Conservation (phyloP, 345 rosid species). For the Geranium brycei region DNA sequence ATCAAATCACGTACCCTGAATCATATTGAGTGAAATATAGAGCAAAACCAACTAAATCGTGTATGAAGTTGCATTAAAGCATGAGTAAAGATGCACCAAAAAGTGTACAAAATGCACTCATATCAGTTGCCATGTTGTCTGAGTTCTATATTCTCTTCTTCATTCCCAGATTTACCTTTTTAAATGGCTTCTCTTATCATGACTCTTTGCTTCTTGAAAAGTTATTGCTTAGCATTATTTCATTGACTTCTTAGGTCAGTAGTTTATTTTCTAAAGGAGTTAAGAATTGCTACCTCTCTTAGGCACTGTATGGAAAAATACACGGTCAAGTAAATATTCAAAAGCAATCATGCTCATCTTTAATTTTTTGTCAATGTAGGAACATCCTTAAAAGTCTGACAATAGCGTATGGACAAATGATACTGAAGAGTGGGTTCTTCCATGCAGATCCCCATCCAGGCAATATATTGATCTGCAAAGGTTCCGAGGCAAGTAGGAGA, state of each 20-base stretch:
- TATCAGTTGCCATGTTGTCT: background rate
- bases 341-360: constrained; percentile 2
- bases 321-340: too few relatives aligned
- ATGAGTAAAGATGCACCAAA: too few relatives aligned
- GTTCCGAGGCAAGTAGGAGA: constrained; percentile 61
- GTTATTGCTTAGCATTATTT: too few relatives aligned
- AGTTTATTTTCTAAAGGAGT: too few relatives aligned
- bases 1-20: too few relatives aligned
- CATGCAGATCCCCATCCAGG: constrained; percentile 99
- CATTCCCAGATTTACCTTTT: background rate
- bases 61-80: too few relatives aligned
- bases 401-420: constrained; percentile 87
- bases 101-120: too few relatives aligned
- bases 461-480: constrained; percentile 79
- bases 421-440: constrained; percentile 88
- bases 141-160: background rate
- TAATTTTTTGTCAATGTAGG: constrained; percentile 28
- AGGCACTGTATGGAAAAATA: too few relatives aligned
- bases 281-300: too few relatives aligned
- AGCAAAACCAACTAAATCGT: too few relatives aligned
- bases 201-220: background rate
- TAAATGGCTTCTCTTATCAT: constrained; percentile 1
- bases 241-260: too few relatives aligned
- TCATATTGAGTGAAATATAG: too few relatives aligned
- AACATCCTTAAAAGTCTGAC: constrained; percentile 75